Base-by-base conservation (phyloP, 768 basidiomycete genomes). In the Gloeostereum incarnatum region DNA sequence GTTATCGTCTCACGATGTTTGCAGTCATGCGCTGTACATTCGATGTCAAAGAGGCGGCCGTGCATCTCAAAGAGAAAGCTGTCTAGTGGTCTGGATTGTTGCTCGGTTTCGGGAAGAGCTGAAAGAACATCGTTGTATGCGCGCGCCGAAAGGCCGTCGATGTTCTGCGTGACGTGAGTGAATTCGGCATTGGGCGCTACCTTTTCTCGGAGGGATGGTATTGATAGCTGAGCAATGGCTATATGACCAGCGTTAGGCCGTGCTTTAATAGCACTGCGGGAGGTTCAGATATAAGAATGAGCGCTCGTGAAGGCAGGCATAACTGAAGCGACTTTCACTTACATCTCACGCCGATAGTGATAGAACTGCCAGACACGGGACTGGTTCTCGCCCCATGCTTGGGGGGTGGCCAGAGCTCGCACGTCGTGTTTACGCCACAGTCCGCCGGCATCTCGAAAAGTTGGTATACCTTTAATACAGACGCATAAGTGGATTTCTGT, bases 1-100 rank as follows among this genome's bases (percentile, higher is more conserved):
- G 46, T 52, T 50, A 74, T 61, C 39, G 51, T 57, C 38, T 69
- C 62, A 11, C 49, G 39, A 40, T 69, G 59, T 10, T 50, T 45
- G 46, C 78, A 78, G 25, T 41, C 40, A 19, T 36, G 31, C n/a
- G 45, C 45, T 3, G 48, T 56, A 40, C 57, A 59, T 5, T 36
- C 29, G 21, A 46, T 42, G 37, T 51, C 45, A 30, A 52, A 49
- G 14, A 59, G 27, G 14, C 41, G 38, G 8, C 58, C 58, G 43
- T 59, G 58, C 58, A 60, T 60, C 35, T 60, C 55, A 19, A 46
- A 42, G 19, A 43, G 16, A 11, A 26, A 16, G 10, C 49, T 17
- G 25, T 49, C 30, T n/a, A n/a, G n/a, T n/a, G n/a, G n/a, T n/a
- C n/a, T n/a, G n/a, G n/a, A n/a, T n/a, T n/a, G n/a, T n/a, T n/a